Evolutionary conservation across 148 eudicot species (phyloP), one percentile per base, ranked within the genome.

Genomic region (Euryodendron excelsum): DNA sequence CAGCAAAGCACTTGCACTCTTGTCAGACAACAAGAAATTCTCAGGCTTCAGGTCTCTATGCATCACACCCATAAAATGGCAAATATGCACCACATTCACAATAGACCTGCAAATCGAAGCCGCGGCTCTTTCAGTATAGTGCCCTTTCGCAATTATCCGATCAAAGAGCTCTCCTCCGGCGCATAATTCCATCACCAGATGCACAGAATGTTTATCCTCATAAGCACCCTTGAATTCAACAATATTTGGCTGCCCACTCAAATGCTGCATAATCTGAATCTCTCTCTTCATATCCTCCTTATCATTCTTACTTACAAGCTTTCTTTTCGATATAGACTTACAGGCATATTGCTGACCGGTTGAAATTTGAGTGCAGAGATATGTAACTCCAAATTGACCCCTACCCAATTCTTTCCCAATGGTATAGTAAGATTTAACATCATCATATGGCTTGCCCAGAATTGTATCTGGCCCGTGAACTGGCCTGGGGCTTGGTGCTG

Each of bases 41-140:
- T 93, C 97, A 18, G 97, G 97, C 82, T 93, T 93, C 81, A 93
- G 80, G 80, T 93, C 97, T 31, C 97, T 74, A 65, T 93, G 97
- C 95, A 93, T 87, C 55, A 93, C 95, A 25, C 97, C 97, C 97
- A 93, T 93, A 70, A 89, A 93, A 72, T 93, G 94, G 78, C 97
- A 93, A 25, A 91, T 87, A 74, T 93, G 94, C 58, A 93, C 93
- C 78, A 91, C 97, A 82, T 90, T 89, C 28, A 93, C 95, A 86
- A 91, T 91, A 76, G 87, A 84, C 78, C 95, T 88, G n/a, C 93
- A 80, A 0, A 93, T 86, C 34, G 83, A 67, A 27, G 97, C 95
- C 28, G 97, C 97, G 74, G 90, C 93, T 63, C 84, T 87, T 53
- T 93, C 97, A 78, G 93, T 91, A 37, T 89, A 93, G 83, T 91